phyloP scores from a whole-genome alignment of 2,329 filamentous ascomycete species.

The Diaporthe aspalathi region DNA sequence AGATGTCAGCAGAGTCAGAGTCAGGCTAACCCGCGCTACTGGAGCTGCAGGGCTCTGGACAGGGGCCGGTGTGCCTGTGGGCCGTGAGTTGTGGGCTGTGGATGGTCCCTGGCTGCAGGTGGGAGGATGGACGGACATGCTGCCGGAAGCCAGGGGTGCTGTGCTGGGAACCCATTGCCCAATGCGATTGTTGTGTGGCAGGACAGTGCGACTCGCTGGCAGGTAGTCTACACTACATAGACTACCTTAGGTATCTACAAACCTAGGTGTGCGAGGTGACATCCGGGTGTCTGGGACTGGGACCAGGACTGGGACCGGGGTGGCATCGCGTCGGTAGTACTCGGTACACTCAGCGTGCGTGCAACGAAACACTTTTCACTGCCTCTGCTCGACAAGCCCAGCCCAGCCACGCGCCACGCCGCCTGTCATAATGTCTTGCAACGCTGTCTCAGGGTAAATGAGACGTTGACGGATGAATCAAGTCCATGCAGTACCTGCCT shows the following conservation, averaged over 20 bases:
- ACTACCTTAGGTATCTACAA: too few relatives aligned
- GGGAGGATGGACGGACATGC: background rate
- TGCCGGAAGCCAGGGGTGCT: conserved; percentile 10
- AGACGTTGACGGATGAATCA: background rate
- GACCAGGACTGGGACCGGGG: background rate
- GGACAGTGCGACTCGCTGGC: background rate
- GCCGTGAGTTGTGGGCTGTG: background rate
- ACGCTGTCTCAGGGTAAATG: conserved; percentile 26
- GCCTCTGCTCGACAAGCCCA: background rate
- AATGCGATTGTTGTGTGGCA: background rate
- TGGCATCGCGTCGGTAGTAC: background rate
- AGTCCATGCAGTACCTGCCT: too few relatives aligned
- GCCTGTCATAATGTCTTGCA: background rate
- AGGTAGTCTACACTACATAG: too few relatives aligned
- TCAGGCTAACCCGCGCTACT: conserved; percentile 32
- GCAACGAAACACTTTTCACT: background rate
- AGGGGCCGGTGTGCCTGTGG: background rate
- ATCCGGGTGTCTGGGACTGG: background rate
- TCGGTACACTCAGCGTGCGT: background rate
- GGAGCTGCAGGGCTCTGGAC: conserved; percentile 11
- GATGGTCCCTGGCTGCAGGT: conserved; percentile 1
- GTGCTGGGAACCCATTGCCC: background rate
- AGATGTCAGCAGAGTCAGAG: conserved; percentile 32
- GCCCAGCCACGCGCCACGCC: background rate
- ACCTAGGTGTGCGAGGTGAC: background rate